phyloP scores from a whole-genome alignment of 2,329 filamentous ascomycete genomes.

The Catunica adiposa region DNA sequence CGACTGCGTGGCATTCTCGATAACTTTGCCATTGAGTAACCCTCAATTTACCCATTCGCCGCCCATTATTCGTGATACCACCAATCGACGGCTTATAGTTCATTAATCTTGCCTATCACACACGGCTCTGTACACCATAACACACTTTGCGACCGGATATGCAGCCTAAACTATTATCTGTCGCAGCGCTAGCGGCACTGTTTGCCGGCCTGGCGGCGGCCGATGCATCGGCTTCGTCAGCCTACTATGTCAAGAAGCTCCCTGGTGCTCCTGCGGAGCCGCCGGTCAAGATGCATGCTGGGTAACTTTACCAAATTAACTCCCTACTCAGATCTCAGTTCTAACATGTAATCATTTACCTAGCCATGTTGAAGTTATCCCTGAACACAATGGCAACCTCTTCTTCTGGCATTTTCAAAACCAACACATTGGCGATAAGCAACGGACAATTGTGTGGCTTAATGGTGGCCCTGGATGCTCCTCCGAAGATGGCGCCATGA shows the following conservation, averaged over 20 bases:
- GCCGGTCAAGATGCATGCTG: constrained; percentile 91
- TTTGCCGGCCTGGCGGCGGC: constrained; percentile 19
- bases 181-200: constrained; percentile 12
- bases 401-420: constrained; percentile 99
- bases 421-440: constrained; percentile 78
- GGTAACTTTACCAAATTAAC: constrained; percentile 39
- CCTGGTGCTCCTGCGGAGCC: constrained; percentile 66
- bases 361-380: constrained; percentile 81
- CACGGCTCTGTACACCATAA: not conserved
- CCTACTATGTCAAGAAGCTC: constrained; percentile 70
- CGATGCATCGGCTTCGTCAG: constrained; percentile 24
- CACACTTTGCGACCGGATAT: constrained; percentile 15
- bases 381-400: constrained; percentile 74
- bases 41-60: not conserved
- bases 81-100: no score
- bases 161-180: constrained; percentile 12
- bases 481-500: constrained; percentile 89
- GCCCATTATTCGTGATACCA: no score
- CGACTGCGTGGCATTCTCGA: not conserved
- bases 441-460: constrained; percentile 87
- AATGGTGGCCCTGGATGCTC: constrained; percentile 96
- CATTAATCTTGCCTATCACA: not conserved
- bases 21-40: not conserved
- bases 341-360: not conserved
- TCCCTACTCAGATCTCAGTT: not conserved